Percentiles rank a stretch among this genome's conserved stretches.
Evolutionary conservation across 2,329 filamentous ascomycete species (phyloP).

Genomic region (Claviceps monticola): DNA sequence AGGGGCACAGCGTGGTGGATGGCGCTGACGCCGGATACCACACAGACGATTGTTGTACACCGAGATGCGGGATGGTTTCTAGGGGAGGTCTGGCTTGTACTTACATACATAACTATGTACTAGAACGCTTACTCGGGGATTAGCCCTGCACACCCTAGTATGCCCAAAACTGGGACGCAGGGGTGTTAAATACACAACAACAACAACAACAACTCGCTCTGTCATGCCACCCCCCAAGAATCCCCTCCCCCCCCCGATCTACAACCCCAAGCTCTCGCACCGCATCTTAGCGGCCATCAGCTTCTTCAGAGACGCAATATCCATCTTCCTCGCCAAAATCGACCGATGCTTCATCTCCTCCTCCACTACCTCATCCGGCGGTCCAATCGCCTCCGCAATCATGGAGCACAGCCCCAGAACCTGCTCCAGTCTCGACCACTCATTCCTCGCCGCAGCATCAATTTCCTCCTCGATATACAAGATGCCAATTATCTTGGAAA

Average conservation of each 20-base stretch:
- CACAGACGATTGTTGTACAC: too few species aligned
- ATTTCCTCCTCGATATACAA: constrained; percentile 17
- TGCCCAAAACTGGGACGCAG: too few species aligned
- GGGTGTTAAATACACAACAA: too few species aligned
- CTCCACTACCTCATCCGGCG: constrained; percentile 9
- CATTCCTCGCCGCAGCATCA: constrained; percentile 9
- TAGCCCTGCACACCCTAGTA: too few species aligned
- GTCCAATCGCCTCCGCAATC: constrained; percentile 13
- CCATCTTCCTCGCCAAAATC: constrained; percentile 12
- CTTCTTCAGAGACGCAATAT: constrained; percentile 14
- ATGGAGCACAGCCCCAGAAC: constrained; percentile 14
- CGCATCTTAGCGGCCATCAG: constrained; percentile 5
- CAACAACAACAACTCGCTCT: too few species aligned
- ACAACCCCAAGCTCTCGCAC: neutral
- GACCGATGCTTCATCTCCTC: constrained; percentile 10
- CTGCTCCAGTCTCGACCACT: constrained; percentile 15
- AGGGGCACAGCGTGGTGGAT: too few species aligned
- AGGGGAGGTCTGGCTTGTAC: too few species aligned
- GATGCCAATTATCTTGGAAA: constrained; percentile 12
- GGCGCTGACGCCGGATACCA: too few species aligned
- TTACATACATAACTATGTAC: too few species aligned
- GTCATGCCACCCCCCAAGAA: neutral
- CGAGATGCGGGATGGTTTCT: too few species aligned
- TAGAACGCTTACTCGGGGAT: too few species aligned
- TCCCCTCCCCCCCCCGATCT: neutral